These are phyloP conservation scores for Lodderomyces jiufengensis DNA, from an alignment of 1,139 yeast genomes.

Conservation along the genomic window DNA sequence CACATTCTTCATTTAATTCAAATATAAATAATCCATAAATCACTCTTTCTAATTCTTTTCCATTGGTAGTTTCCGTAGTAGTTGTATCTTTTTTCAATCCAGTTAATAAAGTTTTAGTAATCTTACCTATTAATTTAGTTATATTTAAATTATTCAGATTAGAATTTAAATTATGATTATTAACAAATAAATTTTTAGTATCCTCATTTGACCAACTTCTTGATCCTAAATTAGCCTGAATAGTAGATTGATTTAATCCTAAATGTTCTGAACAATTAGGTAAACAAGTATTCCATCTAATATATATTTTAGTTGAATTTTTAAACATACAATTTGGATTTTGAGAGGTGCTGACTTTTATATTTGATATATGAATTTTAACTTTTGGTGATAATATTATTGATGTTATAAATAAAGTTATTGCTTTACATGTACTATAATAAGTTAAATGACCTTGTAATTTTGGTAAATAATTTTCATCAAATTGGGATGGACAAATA, in stretches of 20 bases:
- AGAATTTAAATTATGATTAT: slow-evolving; percentile 12
- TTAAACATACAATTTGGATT: slow-evolving; percentile 33
- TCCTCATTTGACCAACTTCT: slow-evolving; percentile 40
- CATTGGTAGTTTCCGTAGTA: no score
- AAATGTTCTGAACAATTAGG: slow-evolving; percentile 47
- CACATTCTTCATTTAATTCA: slow-evolving; percentile 60
- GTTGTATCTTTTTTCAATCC: slow-evolving; percentile 25
- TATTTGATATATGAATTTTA: slow-evolving; percentile 47
- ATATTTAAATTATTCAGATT: slow-evolving; percentile 14
- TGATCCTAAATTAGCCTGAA: slow-evolving; percentile 37
- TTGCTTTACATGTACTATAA: slow-evolving; percentile 49
- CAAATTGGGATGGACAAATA: slow-evolving; percentile 57
- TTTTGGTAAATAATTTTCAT: slow-evolving; percentile 52
- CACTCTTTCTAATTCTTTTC: slow-evolving; percentile 41
- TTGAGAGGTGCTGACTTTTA: slow-evolving; percentile 19
- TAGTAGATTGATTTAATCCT: slow-evolving; percentile 25
- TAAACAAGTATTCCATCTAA: slow-evolving; percentile 63
- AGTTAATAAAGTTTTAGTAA: background rate
- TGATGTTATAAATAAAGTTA: slow-evolving; percentile 52
- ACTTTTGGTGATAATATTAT: slow-evolving; percentile 50
- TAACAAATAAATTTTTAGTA: slow-evolving; percentile 18
- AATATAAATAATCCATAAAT: slow-evolving; percentile 73
- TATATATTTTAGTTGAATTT: slow-evolving; percentile 49
- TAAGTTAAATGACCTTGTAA: slow-evolving; percentile 60
- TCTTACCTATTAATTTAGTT: slow-evolving; percentile 25